phyloP scores from a whole-genome alignment of 2,329 filamentous ascomycete species.

The Xylariaceae sp. region DNA sequence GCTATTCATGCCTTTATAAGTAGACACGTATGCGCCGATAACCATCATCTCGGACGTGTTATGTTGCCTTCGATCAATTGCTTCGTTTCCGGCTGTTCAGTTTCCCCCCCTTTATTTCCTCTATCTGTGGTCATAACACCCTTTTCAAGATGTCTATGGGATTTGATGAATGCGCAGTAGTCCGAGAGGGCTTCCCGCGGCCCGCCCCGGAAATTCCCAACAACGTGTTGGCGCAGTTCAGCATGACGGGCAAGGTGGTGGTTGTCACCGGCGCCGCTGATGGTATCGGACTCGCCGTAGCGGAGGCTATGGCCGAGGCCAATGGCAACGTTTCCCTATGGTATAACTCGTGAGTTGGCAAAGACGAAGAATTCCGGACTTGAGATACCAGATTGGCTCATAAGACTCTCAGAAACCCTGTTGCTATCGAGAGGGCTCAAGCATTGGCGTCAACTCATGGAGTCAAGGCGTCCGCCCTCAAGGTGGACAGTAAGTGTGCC shows the following conservation, averaged over 20 bases:
- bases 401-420: slow-evolving; percentile 10
- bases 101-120: neutral
- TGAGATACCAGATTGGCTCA: neutral
- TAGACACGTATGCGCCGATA: neutral
- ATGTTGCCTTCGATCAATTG: too few species aligned
- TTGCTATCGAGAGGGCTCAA: slow-evolving; percentile 13
- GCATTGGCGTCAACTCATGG: slow-evolving; percentile 10
- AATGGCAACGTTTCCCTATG: slow-evolving; percentile 16
- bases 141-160: slow-evolving; percentile 19
- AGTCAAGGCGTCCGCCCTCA: slow-evolving; percentile 13
- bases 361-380: neutral
- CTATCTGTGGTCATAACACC: neutral
- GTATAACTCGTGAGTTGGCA: slow-evolving; percentile 18
- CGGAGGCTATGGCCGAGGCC: slow-evolving; percentile 19
- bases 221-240: slow-evolving; percentile 18
- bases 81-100: neutral
- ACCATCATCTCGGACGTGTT: too few species aligned
- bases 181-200: slow-evolving; percentile 16
- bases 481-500: slow-evolving; percentile 14
- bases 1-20: neutral
- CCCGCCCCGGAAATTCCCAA: slow-evolving; percentile 13
- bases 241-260: slow-evolving; percentile 18
- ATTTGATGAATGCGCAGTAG: slow-evolving; percentile 18
- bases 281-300: slow-evolving; percentile 19
- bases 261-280: slow-evolving; percentile 19